Evolutionary conservation across 2,329 filamentous ascomycete genomes (phyloP), one percentile per base, ranked within the genome.

Genomic region (Hypoxylon sp.): DNA sequence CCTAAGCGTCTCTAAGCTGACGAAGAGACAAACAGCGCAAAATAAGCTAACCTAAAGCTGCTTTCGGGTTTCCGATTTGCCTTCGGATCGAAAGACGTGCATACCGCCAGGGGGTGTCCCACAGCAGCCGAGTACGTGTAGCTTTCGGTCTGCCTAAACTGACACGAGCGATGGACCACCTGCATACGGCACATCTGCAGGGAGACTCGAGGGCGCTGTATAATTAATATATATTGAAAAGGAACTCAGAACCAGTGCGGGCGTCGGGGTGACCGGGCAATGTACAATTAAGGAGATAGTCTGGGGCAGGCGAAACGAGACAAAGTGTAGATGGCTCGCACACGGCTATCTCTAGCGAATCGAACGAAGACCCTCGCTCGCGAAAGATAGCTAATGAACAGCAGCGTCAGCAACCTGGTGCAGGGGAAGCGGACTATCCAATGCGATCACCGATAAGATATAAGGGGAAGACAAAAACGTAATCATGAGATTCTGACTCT

Each of bases 1-100:
- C 49, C 53, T 62, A 52, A 38, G 30, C 50, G 53, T 22, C 30
- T 38, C 49, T 40, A 55, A 55, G 46, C 45, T 38, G 49, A 50
- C 44, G 32, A 60, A 55, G 53, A 22, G 36, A 28, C 28, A 53
- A 55, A 51, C 26, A 53, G 26, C 16, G 46, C 22, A 33, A 51
- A 55, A 51, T 8, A 53, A 45, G 42, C 53, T 28, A 58, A 62
- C 49, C 50, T 51, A 62, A 63, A 48, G 52, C 56, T 38, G 22
- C 33, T 40, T 54, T 67, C 64, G 64, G 61, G 45, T 64, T 62
- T 69, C 67, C 67, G 67, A 67, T 69, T 65, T 69, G 67, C 32
- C 53, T 61, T 67, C 61, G 61, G 67, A 63, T 69, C 61, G 64
- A 69, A 56, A 62, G 52, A 59, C 59, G 52, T 68, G 66, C 66